A percentile compares a stretch with the other conserved stretches of the same genome.
These are phyloP conservation scores for Blastobotrys malaysiensis DNA, from an alignment of 1,139 yeast species.

Conservation along the genomic window DNA sequence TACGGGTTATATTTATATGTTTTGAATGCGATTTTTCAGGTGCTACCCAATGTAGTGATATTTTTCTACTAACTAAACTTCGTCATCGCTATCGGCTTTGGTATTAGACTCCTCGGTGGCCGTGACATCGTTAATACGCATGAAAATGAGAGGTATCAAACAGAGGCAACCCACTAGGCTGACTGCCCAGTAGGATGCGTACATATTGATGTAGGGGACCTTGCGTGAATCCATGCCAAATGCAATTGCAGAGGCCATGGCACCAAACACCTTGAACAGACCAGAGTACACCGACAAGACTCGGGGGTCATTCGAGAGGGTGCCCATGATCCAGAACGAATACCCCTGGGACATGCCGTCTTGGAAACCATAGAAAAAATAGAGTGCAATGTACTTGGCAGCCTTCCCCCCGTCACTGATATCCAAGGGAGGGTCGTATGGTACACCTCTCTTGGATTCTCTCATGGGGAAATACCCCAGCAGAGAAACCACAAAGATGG, in stretches of 20 bases:
- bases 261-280: constrained; percentile 51
- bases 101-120: neutral
- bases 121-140: constrained; percentile 7
- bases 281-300: constrained; percentile 50
- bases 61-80: too few species aligned
- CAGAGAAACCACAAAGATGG: constrained; percentile 44
- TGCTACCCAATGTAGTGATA: too few species aligned
- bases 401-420: constrained; percentile 36
- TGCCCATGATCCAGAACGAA: constrained; percentile 48
- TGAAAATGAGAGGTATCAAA: constrained; percentile 12
- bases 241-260: constrained; percentile 51
- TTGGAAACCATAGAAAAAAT: constrained; percentile 49
- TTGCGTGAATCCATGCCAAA: constrained; percentile 48
- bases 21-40: too few species aligned
- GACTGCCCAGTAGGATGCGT: constrained; percentile 45
- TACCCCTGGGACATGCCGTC: constrained; percentile 51
- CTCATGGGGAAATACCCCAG: constrained; percentile 54
- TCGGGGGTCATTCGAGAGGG: constrained; percentile 49
- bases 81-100: neutral
- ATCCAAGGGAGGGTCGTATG: constrained; percentile 41
- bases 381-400: constrained; percentile 51
- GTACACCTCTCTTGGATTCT: constrained; percentile 44
- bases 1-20: neutral
- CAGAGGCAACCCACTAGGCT: constrained; percentile 11
- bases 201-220: constrained; percentile 40